Evolutionary conservation across 2,329 filamentous ascomycete species (phyloP).

Genomic region (Microsporum canis): DNA sequence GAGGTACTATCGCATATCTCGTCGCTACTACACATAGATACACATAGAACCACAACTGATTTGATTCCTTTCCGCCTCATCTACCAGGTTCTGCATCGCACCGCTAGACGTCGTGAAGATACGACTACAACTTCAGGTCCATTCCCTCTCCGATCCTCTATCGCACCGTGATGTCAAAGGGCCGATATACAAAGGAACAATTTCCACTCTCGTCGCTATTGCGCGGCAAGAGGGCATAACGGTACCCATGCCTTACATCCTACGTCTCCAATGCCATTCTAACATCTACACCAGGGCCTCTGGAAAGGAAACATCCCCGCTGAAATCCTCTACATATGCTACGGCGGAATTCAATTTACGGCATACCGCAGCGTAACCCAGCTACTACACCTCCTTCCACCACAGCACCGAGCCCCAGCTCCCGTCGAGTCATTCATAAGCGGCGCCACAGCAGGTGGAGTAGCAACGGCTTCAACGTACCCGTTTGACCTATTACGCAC

Average conservation of each 20-base stretch:
- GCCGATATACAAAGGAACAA: conserved; percentile 56
- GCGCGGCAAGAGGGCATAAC: conserved; percentile 69
- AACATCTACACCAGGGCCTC: conserved; percentile 41
- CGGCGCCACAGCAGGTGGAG: conserved; percentile 70
- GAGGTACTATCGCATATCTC: conserved; percentile 44
- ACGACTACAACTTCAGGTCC: conserved; percentile 82
- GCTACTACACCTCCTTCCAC: conserved; percentile 46
- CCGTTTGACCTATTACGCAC: conserved; percentile 88
- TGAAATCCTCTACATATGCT: conserved; percentile 85
- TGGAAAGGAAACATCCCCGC: conserved; percentile 99
- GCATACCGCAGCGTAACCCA: conserved; percentile 67
- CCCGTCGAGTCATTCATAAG: conserved; percentile 69
- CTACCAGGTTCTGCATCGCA: conserved; percentile 69
- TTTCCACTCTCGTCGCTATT: conserved; percentile 66
- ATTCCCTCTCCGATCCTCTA: conserved; percentile 66
- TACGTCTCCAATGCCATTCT: neutral
- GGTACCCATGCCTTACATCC: conserved; percentile 25
- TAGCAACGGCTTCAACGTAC: conserved; percentile 75
- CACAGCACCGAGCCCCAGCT: conserved; percentile 45
- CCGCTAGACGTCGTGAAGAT: conserved; percentile 98
- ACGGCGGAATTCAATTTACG: conserved; percentile 81
- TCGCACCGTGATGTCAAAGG: conserved; percentile 41
- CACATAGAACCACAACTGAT: too few relatives aligned
- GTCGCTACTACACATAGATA: too few relatives aligned
- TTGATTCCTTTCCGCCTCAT: too few relatives aligned